Evolutionary conservation across 2,329 filamentous ascomycete genomes (phyloP).

Genomic region (Juglanconis sp.): DNA sequence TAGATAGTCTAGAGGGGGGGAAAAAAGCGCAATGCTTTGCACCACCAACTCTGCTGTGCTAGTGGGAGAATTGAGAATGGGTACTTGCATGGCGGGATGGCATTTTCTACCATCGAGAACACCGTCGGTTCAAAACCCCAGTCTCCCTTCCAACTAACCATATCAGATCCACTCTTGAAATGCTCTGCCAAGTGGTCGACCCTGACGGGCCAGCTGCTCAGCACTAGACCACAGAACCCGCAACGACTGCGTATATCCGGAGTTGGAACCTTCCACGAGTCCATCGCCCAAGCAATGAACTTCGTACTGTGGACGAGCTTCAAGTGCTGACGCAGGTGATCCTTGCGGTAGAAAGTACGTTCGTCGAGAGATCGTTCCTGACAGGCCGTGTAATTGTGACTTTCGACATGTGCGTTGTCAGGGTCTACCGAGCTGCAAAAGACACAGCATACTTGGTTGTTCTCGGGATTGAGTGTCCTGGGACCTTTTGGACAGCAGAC

Average conservation of each 20-base stretch:
- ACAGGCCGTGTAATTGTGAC: slow-evolving; percentile 61
- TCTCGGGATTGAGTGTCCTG: slow-evolving; percentile 54
- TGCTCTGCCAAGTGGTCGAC: slow-evolving; percentile 65
- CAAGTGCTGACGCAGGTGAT: slow-evolving; percentile 64
- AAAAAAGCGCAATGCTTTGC: neutral
- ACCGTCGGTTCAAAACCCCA: slow-evolving; percentile 64
- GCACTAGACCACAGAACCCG: slow-evolving; percentile 61
- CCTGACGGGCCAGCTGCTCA: slow-evolving; percentile 60
- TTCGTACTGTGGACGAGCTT: slow-evolving; percentile 62
- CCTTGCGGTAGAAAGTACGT: slow-evolving; percentile 64
- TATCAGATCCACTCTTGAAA: slow-evolving; percentile 63
- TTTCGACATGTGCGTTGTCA: slow-evolving; percentile 53
- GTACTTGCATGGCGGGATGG: slow-evolving; percentile 61
- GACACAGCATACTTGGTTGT: slow-evolving; percentile 54
- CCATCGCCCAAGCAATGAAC: slow-evolving; percentile 62
- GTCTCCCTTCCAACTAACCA: slow-evolving; percentile 68
- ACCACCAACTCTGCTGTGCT: slow-evolving; percentile 25
- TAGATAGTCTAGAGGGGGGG: neutral
- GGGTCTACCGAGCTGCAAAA: slow-evolving; percentile 58
- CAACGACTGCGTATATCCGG: slow-evolving; percentile 62
- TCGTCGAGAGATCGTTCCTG: slow-evolving; percentile 62
- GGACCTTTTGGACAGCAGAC: slow-evolving; percentile 60
- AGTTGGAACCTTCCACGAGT: slow-evolving; percentile 57
- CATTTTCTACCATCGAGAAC: slow-evolving; percentile 62
- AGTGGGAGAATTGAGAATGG: slow-evolving; percentile 30